These are phyloP conservation scores for Neodidymelliopsis sp. DNA, from an alignment of 2,329 filamentous ascomycete genomes.

Conservation along the genomic window DNA sequence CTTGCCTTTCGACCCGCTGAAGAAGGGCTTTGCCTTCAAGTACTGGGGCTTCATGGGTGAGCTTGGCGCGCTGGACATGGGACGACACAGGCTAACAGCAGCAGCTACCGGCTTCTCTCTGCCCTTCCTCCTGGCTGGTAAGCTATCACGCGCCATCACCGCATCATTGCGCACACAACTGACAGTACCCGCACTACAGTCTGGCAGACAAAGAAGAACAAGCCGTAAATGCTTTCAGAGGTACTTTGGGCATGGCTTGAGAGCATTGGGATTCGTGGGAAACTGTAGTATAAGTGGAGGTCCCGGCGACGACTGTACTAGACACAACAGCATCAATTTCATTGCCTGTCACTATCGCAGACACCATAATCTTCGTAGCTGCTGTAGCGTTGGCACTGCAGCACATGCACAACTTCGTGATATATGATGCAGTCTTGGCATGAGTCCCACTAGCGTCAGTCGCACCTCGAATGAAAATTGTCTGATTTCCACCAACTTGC, in stretches of 20 bases:
- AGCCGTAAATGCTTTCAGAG: slow-evolving; percentile 36
- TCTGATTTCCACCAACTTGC: slow-evolving; percentile 18
- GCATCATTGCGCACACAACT: slow-evolving; percentile 19
- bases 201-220: slow-evolving; percentile 73
- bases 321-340: slow-evolving; percentile 47
- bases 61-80: slow-evolving; percentile 39
- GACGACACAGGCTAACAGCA: slow-evolving; percentile 47
- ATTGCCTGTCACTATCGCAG: slow-evolving; percentile 36
- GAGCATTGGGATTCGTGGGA: slow-evolving; percentile 25
- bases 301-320: slow-evolving; percentile 41
- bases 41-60: slow-evolving; percentile 84
- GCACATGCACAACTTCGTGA: slow-evolving; percentile 14
- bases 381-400: slow-evolving; percentile 5
- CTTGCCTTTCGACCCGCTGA: slow-evolving; percentile 96
- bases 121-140: slow-evolving; percentile 71
- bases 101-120: slow-evolving; percentile 65
- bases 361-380: slow-evolving; percentile 4
- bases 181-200: slow-evolving; percentile 53
- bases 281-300: slow-evolving; percentile 44
- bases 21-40: slow-evolving; percentile 80
- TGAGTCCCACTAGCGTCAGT: slow-evolving; percentile 16
- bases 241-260: slow-evolving; percentile 24
- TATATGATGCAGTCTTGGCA: slow-evolving; percentile 22
- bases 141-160: slow-evolving; percentile 37
- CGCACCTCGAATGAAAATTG: slow-evolving; percentile 25